Percentiles rank a stretch among this genome's conserved stretches.
Evolutionary conservation across 2,329 filamentous ascomycete genomes (phyloP).

Genomic region (Blastomyces parvus): DNA sequence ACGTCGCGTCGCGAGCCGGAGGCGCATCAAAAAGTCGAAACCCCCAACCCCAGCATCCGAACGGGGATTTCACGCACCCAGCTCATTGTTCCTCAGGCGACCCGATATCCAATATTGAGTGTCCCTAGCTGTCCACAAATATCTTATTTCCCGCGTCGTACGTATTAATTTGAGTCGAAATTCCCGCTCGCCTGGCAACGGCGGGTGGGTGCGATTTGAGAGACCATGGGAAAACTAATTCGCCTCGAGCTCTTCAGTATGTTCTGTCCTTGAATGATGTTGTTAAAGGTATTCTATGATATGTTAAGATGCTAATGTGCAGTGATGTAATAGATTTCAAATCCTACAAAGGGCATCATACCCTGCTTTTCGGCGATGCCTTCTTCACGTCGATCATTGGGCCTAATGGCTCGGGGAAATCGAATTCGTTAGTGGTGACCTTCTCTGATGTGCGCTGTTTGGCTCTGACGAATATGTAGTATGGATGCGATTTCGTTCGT

Average conservation of each 20-base stretch:
- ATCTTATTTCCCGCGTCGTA: background rate
- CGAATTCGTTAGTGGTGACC: constrained; percentile 65
- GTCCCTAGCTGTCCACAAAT: background rate
- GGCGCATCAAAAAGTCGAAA: background rate
- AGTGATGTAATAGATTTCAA: constrained; percentile 69
- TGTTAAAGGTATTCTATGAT: constrained; percentile 14
- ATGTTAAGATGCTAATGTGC: constrained; percentile 1
- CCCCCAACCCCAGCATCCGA: background rate
- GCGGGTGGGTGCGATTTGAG: constrained; percentile 3
- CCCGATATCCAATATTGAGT: background rate
- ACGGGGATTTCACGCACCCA: background rate
- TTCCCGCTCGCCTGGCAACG: background rate
- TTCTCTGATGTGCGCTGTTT: background rate
- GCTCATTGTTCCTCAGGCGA: background rate
- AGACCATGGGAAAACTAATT: constrained; percentile 82
- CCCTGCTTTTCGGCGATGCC: constrained; percentile 87
- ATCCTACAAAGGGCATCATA: constrained; percentile 96
- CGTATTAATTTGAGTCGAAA: background rate
- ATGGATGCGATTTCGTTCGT: constrained; percentile 99
- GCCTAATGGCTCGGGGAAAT: constrained; percentile 98
- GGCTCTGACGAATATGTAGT: constrained; percentile 37
- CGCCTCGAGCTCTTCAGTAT: constrained; percentile 87
- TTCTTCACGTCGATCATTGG: constrained; percentile 99
- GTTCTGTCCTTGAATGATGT: constrained; percentile 25
- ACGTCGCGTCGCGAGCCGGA: constrained; percentile 3